Evolutionary conservation across 2,329 filamentous ascomycete genomes (phyloP), one percentile per base, ranked within the genome.

Genomic region (Fusarium verrucosum): DNA sequence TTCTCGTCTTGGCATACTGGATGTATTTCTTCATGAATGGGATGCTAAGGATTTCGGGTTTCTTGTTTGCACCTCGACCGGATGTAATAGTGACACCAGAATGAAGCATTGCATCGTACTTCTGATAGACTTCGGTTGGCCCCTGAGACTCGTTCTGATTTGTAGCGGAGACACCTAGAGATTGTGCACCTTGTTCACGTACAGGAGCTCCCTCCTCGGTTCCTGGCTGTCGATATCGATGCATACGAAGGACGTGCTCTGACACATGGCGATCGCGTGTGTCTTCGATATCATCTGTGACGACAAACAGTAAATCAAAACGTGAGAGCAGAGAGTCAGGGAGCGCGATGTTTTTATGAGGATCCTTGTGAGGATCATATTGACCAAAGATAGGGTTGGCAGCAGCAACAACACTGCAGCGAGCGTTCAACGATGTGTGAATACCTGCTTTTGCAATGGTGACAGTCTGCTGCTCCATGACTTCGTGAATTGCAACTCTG

Each of bases 1-100:
- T 86, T 74, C 95, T 85, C 32, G 87, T 91, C 81, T 99, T 99
- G 66, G 95, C 93, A 77, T 99, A 99, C 75, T 99, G 95, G 41
- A 99, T 96, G 77, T 97, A 99, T 80, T 99, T 99, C 82, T 99
- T 99, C 83, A 99, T 93, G 79, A 99, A 99, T 0, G 94, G 92
- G 60, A 99, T 97, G 79, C 92, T 96, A 50, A 99, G 82, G 14
- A 99, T 92, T 76, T 97, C 93, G 7, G 91, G 87, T 66, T 90
- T 90, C 76, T 91, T 91, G 69, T 87, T 87, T 23, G 89, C 81
- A 11, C 92, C 91, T 35, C 92, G 87, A 10, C 91, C 90, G 13
- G 89, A 84, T 5, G 89, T 92, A 16, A 92, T 79, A 8, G 89
- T 92, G 42, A 97, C 92, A 60, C 95, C 95, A 10, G 93, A 91